phyloP scores from a whole-genome alignment of 2,329 filamentous ascomycete genomes.

The Botryotinia globosa region DNA sequence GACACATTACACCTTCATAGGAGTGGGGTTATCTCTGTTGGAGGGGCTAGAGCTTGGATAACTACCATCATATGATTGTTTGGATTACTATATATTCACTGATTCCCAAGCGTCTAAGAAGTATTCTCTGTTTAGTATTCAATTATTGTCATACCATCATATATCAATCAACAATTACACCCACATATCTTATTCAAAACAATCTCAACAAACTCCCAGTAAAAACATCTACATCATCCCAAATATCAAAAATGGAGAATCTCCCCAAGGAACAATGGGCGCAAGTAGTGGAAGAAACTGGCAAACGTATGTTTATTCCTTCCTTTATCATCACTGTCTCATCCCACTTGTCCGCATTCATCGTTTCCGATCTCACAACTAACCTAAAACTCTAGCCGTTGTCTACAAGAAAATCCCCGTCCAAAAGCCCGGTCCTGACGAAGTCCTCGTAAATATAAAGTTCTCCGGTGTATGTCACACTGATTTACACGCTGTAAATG shows the following conservation, averaged over 20 bases:
- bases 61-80: background rate
- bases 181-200: background rate
- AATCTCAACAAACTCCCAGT: background rate
- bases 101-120: background rate
- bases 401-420: slow-evolving; percentile 82
- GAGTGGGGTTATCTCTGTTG: background rate
- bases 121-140: background rate
- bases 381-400: slow-evolving; percentile 46
- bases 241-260: slow-evolving; percentile 38
- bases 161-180: background rate
- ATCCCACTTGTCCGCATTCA: background rate
- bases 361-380: background rate
- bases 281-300: slow-evolving; percentile 80
- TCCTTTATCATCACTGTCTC: slow-evolving; percentile 16
- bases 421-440: slow-evolving; percentile 75
- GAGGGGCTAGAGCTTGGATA: background rate
- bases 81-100: background rate
- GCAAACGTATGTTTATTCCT: slow-evolving; percentile 55
- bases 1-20: background rate
- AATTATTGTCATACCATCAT: background rate
- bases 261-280: slow-evolving; percentile 88
- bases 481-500: slow-evolving; percentile 76
- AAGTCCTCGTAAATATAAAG: slow-evolving; percentile 89
- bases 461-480: slow-evolving; percentile 91
- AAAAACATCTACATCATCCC: background rate